Evolutionary conservation across 2,329 filamentous ascomycete genomes (phyloP).

Genomic region (Xylariaceae sp.): DNA sequence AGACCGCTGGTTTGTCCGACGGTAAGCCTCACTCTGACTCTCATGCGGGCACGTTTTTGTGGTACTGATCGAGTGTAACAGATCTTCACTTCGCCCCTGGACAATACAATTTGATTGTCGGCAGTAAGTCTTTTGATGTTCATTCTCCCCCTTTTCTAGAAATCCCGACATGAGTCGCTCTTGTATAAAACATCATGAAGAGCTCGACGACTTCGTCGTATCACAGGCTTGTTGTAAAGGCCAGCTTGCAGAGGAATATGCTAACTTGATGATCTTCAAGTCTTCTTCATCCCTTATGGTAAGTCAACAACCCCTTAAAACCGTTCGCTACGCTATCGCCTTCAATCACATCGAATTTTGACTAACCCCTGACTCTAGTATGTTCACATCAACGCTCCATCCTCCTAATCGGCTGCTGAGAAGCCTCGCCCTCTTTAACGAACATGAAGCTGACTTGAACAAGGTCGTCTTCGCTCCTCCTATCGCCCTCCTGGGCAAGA

Average conservation of each 20-base stretch:
- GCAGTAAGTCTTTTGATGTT: conserved; percentile 31
- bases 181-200: too few species aligned
- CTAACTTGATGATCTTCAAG: conserved; percentile 10
- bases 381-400: background rate
- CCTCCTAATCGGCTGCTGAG: too few species aligned
- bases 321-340: background rate
- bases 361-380: conserved; percentile 12
- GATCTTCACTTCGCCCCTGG: conserved; percentile 55
- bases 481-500: conserved; percentile 62
- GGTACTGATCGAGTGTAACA: conserved; percentile 13
- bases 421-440: background rate
- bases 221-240: background rate
- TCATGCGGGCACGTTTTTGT: background rate
- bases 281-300: conserved; percentile 45
- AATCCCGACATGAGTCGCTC: too few species aligned
- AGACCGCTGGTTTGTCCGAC: conserved; percentile 47
- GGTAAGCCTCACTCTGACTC: conserved; percentile 18
- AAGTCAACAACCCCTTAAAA: background rate
- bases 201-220: background rate
- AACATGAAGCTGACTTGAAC: background rate
- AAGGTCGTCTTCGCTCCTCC: conserved; percentile 61
- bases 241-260: background rate
- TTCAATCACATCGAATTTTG: background rate
- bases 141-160: background rate
- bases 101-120: conserved; percentile 65